A percentile compares a stretch with the other conserved stretches of the same genome.
Evolutionary conservation across 495 filamentous ascomycete genomes (phyloP).

Genomic region (Penicillium cataractarum): DNA sequence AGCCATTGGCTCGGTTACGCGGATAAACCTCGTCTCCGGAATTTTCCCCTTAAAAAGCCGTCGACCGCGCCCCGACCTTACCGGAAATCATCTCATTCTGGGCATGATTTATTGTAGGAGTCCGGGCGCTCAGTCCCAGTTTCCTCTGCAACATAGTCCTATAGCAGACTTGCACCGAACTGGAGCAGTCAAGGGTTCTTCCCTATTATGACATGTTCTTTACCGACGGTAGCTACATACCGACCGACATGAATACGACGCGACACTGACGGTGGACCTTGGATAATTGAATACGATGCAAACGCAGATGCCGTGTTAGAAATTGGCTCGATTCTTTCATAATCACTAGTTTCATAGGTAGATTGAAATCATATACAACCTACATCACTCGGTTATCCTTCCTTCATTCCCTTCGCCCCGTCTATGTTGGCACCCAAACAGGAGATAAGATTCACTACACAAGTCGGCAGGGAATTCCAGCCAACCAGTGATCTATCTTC

Average conservation of each 20-base stretch:
- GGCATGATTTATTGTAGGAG: slow-evolving; percentile 93
- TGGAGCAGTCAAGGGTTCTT: slow-evolving; percentile 63
- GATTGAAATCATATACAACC: slow-evolving; percentile 22
- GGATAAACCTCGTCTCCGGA: slow-evolving; percentile 35
- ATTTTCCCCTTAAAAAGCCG: slow-evolving; percentile 11
- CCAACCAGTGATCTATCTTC: neutral
- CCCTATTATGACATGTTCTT: slow-evolving; percentile 60
- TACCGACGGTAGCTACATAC: slow-evolving; percentile 66
- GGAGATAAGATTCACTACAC: neutral
- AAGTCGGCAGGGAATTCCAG: neutral
- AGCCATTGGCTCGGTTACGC: slow-evolving; percentile 34
- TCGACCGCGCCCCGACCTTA: slow-evolving; percentile 31
- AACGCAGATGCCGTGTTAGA: neutral
- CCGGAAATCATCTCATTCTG: slow-evolving; percentile 57
- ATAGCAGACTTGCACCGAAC: slow-evolving; percentile 65
- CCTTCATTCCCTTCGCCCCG: neutral
- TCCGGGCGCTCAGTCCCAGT: slow-evolving; percentile 48
- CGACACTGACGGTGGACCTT: neutral
- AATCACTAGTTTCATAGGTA: slow-evolving; percentile 5
- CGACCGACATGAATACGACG: neutral
- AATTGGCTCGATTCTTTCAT: neutral
- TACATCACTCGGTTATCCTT: slow-evolving; percentile 5
- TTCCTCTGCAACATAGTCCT: slow-evolving; percentile 67
- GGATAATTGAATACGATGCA: neutral
- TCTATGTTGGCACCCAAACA: slow-evolving; percentile 11